Conservation (phyloP, 352 stramenopile species). For the Plasmopara halstedii region DNA sequence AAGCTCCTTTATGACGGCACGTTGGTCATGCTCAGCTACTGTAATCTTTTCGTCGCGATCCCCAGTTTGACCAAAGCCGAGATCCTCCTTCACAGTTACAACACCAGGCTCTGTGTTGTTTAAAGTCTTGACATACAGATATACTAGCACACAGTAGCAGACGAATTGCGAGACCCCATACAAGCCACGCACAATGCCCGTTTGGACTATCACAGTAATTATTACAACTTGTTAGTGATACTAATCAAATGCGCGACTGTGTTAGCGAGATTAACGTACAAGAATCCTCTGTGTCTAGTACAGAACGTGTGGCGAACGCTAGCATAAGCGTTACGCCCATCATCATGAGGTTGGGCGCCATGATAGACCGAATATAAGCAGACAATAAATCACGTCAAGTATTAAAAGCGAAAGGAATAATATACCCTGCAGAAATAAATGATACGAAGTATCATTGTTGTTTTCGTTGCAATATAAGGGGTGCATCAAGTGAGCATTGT, state of each 20-base stretch:
- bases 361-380: conserved; percentile 10
- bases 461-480: too few relatives aligned
- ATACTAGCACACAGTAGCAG: conserved; percentile 51
- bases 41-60: conserved; percentile 77
- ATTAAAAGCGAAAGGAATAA: neutral
- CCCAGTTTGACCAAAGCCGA: conserved; percentile 66
- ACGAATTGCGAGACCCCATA: conserved; percentile 61
- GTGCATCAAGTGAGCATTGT: too few relatives aligned
- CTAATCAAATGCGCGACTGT: neutral
- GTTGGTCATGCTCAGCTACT: conserved; percentile 74
- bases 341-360: conserved; percentile 77
- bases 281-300: conserved; percentile 55
- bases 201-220: conserved; percentile 36
- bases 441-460: too few relatives aligned
- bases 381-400: neutral
- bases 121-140: conserved; percentile 62
- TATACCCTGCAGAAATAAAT: conserved; percentile 7
- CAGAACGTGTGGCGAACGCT: conserved; percentile 51
- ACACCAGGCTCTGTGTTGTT: conserved; percentile 73
- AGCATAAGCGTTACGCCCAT: conserved; percentile 64
- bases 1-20: conserved; percentile 59
- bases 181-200: conserved; percentile 36
- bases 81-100: conserved; percentile 66
- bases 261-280: conserved; percentile 23
- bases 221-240: neutral